Evolutionary conservation across 192 early-diverging fungal genomes (phyloP).

Genomic region (Gaertneriomyces semiglobifer): DNA sequence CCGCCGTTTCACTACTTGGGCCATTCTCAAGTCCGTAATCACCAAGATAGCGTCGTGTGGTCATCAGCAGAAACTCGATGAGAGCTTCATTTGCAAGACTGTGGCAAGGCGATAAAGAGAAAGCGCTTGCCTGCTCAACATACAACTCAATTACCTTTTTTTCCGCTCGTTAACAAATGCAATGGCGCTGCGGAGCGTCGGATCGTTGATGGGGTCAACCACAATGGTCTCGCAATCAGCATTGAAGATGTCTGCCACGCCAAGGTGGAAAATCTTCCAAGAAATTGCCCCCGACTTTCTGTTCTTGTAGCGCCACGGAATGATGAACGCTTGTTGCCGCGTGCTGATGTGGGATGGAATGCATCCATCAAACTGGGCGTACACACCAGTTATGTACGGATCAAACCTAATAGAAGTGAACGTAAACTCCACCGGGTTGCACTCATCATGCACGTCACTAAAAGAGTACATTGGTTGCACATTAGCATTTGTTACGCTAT

Average conservation of each 20-base stretch:
- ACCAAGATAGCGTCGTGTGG: conserved; percentile 39
- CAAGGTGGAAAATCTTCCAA: conserved; percentile 52
- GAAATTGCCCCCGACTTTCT: conserved; percentile 35
- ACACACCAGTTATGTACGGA: conserved; percentile 35
- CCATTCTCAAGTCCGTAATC: conserved; percentile 49
- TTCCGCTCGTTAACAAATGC: conserved; percentile 15
- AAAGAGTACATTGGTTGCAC: too few relatives aligned
- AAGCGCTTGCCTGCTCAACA: background rate
- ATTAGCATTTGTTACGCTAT: too few relatives aligned
- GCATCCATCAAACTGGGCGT: conserved; percentile 45
- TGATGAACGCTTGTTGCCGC: conserved; percentile 35
- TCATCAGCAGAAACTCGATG: conserved; percentile 42
- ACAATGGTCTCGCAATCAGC: conserved; percentile 47
- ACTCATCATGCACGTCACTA: too few relatives aligned
- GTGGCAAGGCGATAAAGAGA: background rate
- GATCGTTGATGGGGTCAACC: conserved; percentile 37
- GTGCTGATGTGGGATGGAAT: conserved; percentile 37
- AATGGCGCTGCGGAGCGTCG: conserved; percentile 26
- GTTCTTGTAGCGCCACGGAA: conserved; percentile 52
- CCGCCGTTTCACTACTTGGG: conserved; percentile 39
- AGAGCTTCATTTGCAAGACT: conserved; percentile 14
- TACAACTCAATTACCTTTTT: conserved; percentile 11
- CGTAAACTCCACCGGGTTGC: too few relatives aligned
- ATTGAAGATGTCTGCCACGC: conserved; percentile 34
- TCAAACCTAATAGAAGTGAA: conserved; percentile 5